phyloP scores from a whole-genome alignment of 768 basidiomycete genomes.

The Zangia roseola region DNA sequence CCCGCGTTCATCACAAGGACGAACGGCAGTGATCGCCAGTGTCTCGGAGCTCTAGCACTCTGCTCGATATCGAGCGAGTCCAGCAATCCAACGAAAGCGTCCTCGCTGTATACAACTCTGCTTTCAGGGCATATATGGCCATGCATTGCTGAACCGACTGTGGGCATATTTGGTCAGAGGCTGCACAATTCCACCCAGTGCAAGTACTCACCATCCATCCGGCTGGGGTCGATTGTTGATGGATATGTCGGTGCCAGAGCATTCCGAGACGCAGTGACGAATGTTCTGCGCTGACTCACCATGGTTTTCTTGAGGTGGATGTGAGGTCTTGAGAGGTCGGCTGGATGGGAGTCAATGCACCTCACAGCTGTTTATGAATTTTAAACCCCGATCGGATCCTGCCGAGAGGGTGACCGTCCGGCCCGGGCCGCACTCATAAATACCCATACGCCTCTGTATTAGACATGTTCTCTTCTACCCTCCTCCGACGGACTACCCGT shows the following conservation, averaged over 20 bases:
- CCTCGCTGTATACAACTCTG: slow-evolving; percentile 42
- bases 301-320: slow-evolving; percentile 45
- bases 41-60: slow-evolving; percentile 56
- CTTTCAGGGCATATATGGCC: slow-evolving; percentile 19
- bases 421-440: too few species aligned
- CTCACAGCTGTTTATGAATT: not conserved
- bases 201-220: slow-evolving; percentile 54
- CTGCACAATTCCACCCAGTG: slow-evolving; percentile 34
- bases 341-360: not conserved
- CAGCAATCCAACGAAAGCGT: slow-evolving; percentile 41
- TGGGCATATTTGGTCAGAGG: slow-evolving; percentile 18
- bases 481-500: slow-evolving; percentile 9
- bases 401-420: slow-evolving; percentile 4
- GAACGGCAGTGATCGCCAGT: slow-evolving; percentile 28
- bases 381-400: slow-evolving; percentile 23
- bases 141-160: slow-evolving; percentile 26
- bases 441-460: too few species aligned
- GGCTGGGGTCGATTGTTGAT: slow-evolving; percentile 24
- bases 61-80: slow-evolving; percentile 32
- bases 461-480: slow-evolving; percentile 1
- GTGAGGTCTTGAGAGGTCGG: slow-evolving; percentile 21
- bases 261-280: slow-evolving; percentile 33
- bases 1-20: slow-evolving; percentile 23
- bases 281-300: slow-evolving; percentile 44
- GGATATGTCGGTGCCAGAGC: slow-evolving; percentile 39